A percentile compares a stretch with the other conserved stretches of the same genome.
Evolutionary conservation across 495 filamentous ascomycete species (phyloP).

Genomic region (Penicillium soppii): DNA sequence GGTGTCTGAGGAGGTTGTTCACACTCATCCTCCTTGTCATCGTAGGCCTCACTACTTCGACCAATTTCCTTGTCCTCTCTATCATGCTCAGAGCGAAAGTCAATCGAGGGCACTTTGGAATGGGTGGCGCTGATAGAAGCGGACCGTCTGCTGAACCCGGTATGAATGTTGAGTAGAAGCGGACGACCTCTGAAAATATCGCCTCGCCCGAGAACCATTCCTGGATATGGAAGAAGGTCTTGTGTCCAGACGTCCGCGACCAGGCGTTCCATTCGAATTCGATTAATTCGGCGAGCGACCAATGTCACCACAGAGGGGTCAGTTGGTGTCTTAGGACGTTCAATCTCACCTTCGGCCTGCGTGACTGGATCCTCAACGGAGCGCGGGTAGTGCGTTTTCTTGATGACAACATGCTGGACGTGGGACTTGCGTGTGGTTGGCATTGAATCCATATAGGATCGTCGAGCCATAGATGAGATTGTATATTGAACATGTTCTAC

Average conservation of each 20-base stretch:
- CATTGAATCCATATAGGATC: slow-evolving; percentile 77
- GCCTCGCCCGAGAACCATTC: slow-evolving; percentile 66
- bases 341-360: slow-evolving; percentile 28
- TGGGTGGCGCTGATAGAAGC: slow-evolving; percentile 26
- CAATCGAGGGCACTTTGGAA: slow-evolving; percentile 11
- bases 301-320: slow-evolving; percentile 30
- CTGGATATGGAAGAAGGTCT: slow-evolving; percentile 81
- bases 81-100: slow-evolving; percentile 13
- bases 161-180: slow-evolving; percentile 67
- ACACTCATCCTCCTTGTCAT: slow-evolving; percentile 9
- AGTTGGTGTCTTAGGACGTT: slow-evolving; percentile 26
- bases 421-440: slow-evolving; percentile 59
- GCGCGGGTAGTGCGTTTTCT: slow-evolving; percentile 76
- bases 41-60: slow-evolving; percentile 3
- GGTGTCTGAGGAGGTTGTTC: slow-evolving; percentile 19
- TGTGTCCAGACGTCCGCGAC: slow-evolving; percentile 82
- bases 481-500: slow-evolving; percentile 72
- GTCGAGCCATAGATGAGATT: slow-evolving; percentile 67
- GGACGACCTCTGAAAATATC: slow-evolving; percentile 65
- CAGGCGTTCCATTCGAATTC: slow-evolving; percentile 72
- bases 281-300: slow-evolving; percentile 67
- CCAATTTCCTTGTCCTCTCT: slow-evolving; percentile 16
- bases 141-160: slow-evolving; percentile 31
- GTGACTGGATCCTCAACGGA: slow-evolving; percentile 37
- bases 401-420: slow-evolving; percentile 77